Conservation (phyloP, 2,329 filamentous ascomycete genomes). For the Ophiognomonia clavigignenti-juglandacearum region DNA sequence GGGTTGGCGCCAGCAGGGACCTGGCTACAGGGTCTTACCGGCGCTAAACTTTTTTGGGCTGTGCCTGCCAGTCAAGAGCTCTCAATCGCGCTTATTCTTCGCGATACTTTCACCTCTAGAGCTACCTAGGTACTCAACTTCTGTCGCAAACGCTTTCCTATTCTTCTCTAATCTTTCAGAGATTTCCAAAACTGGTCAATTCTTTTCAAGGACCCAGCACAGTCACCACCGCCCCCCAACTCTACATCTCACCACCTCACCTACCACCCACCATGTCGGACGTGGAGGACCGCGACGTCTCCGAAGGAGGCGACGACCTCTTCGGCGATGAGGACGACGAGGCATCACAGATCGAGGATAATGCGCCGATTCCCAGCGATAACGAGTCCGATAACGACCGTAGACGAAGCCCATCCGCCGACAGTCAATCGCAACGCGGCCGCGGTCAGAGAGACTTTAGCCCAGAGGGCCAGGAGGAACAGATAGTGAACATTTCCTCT, state of each 20-base stretch:
- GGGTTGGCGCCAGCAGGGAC: too few relatives aligned
- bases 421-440: slow-evolving; percentile 6
- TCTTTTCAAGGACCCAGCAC: neutral
- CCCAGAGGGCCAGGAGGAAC: slow-evolving; percentile 28
- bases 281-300: slow-evolving; percentile 45
- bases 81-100: too few relatives aligned
- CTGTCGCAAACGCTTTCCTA: too few relatives aligned
- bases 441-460: slow-evolving; percentile 31
- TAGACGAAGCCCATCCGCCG: neutral
- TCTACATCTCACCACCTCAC: neutral
- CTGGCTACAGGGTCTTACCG: too few relatives aligned
- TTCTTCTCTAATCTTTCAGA: too few relatives aligned
- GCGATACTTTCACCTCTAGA: too few relatives aligned
- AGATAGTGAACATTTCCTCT: neutral
- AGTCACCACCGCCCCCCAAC: neutral
- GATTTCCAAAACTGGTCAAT: too few relatives aligned
- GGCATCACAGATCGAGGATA: slow-evolving; percentile 34
- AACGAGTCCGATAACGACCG: slow-evolving; percentile 43
- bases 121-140: too few relatives aligned
- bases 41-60: too few relatives aligned
- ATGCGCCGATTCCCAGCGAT: slow-evolving; percentile 39
- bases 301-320: slow-evolving; percentile 56
- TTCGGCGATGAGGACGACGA: slow-evolving; percentile 60
- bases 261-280: slow-evolving; percentile 44
- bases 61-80: too few relatives aligned